Evolutionary conservation across 805 yeast species (phyloP).

Genomic region (Candida corydali): DNA sequence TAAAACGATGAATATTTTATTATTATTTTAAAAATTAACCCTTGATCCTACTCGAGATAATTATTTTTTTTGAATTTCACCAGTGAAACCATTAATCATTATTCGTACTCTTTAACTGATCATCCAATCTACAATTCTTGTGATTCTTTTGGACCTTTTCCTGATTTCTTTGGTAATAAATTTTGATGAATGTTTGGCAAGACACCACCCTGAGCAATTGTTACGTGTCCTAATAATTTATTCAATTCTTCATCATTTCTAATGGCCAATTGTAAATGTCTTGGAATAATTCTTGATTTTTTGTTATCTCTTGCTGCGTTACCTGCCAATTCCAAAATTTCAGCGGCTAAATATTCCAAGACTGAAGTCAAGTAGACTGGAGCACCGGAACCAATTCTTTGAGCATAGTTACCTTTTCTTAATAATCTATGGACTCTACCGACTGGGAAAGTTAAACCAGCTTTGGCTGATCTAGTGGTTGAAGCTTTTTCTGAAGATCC

Average conservation of each 20-base stretch:
- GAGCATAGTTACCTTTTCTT: slow-evolving; percentile 97
- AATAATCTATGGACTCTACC: slow-evolving; percentile 98
- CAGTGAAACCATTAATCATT: too few species aligned
- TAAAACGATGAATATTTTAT: too few species aligned
- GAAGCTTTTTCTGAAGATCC: slow-evolving; percentile 93
- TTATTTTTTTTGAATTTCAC: too few species aligned
- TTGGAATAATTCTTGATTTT: slow-evolving; percentile 98
- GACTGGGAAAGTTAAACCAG: slow-evolving; percentile 98
- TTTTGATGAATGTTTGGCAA: slow-evolving; percentile 94
- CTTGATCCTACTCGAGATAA: too few species aligned
- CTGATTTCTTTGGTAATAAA: slow-evolving; percentile 78
- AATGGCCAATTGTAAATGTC: slow-evolving; percentile 97
- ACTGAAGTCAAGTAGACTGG: slow-evolving; percentile 98
- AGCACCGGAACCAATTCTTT: slow-evolving; percentile 99
- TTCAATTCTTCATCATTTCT: slow-evolving; percentile 98
- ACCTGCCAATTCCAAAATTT: slow-evolving; percentile 97
- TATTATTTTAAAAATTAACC: too few species aligned
- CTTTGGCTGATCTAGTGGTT: slow-evolving; percentile 97
- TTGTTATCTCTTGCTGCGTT: slow-evolving; percentile 99
- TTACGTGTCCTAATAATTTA: slow-evolving; percentile 87
- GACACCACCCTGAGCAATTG: slow-evolving; percentile 99
- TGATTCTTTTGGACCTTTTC: slow-evolving; percentile 49
- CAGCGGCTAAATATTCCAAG: slow-evolving; percentile 95
- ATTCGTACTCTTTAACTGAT: too few species aligned
- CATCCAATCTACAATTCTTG: slow-evolving; percentile 65